Base-by-base conservation (phyloP, 108 stramenopile genomes). In the Poteriospumella lacustris region DNA sequence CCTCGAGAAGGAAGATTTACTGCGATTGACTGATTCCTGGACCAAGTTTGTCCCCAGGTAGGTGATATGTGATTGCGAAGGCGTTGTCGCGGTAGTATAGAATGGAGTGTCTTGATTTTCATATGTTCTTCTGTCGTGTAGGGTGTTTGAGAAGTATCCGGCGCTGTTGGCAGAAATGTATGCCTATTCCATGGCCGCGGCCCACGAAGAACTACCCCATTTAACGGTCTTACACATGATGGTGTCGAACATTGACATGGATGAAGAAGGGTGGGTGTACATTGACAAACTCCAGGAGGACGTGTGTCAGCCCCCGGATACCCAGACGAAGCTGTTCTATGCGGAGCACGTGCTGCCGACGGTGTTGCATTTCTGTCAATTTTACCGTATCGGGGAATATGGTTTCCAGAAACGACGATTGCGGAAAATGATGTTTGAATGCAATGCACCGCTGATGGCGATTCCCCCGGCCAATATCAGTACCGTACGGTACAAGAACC, bases 171-270 rank as follows among this genome's bases (percentile, higher is more conserved):
- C 68, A 0, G 56, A 78, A 59, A 75, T 83, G 80, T 87, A 89
- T 83, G 92, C 87, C 0, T 94, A 89, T 70, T 89, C 84, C 69
- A 85, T 92, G 43, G 94, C 94, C 19, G 91, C 91, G 2, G 92
- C 92, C 0, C 91, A 95, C 75, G 43, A 88, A 43, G 79, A 86
- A 40, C 76, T 95, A 39, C 86, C 87, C 9, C 90, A 92, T 80
- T 89, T 89, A 62, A 80, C 89, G n/a, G 82, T 91, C 1, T 68
- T 80, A n/a, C 85, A 90, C 31, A 86, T 91, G 78, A 93, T 93
- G 92, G 83, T 92, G 3, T 89, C 89, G 31, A 79, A 79, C 28
- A 68, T 81, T 40, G 80, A 82, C 0, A 85, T 76, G 0, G 68
- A 77, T 43, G 87, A 88, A 33, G 94, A 95, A 82, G 94, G 91